phyloP scores from a whole-genome alignment of 192 early-diverging fungal species.

The Anaeromyces robustus region DNA sequence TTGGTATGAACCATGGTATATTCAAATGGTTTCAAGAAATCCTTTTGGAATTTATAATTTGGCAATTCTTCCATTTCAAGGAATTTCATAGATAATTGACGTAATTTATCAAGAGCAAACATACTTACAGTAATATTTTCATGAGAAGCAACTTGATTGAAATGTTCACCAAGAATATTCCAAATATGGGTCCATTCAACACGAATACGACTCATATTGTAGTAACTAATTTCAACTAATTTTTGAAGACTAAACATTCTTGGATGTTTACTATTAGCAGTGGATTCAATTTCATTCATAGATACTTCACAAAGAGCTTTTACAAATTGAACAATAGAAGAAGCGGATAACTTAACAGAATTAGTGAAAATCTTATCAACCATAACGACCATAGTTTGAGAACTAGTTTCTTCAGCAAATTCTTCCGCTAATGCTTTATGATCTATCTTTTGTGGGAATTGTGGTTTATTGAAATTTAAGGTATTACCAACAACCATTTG shows the following conservation, averaged over 20 bases:
- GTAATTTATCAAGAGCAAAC: conserved; percentile 81
- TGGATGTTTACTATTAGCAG: conserved; percentile 35
- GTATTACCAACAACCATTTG: not conserved
- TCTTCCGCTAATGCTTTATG: conserved; percentile 27
- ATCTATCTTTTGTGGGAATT: conserved; percentile 22
- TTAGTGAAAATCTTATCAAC: conserved; percentile 76
- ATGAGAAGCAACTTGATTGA: conserved; percentile 66
- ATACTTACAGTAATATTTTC: conserved; percentile 57
- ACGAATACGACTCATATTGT: conserved; percentile 92
- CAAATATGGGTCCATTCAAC: conserved; percentile 91
- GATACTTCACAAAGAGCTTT: conserved; percentile 65
- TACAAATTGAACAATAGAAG: conserved; percentile 81
- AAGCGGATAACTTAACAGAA: conserved; percentile 58
- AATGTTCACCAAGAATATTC: conserved; percentile 57
- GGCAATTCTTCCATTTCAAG: conserved; percentile 87
- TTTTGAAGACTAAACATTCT: conserved; percentile 86
- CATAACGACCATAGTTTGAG: conserved; percentile 54
- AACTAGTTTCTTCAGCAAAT: conserved; percentile 1
- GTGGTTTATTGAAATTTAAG: not conserved
- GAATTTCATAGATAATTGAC: conserved; percentile 85
- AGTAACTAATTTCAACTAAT: conserved; percentile 89
- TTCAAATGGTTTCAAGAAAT: conserved; percentile 82
- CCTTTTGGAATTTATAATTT: conserved; percentile 86
- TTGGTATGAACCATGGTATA: conserved; percentile 59
- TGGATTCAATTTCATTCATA: conserved; percentile 73